Conservation (phyloP, 129 eudicot genomes). For the Pulicaria dysenterica region DNA sequence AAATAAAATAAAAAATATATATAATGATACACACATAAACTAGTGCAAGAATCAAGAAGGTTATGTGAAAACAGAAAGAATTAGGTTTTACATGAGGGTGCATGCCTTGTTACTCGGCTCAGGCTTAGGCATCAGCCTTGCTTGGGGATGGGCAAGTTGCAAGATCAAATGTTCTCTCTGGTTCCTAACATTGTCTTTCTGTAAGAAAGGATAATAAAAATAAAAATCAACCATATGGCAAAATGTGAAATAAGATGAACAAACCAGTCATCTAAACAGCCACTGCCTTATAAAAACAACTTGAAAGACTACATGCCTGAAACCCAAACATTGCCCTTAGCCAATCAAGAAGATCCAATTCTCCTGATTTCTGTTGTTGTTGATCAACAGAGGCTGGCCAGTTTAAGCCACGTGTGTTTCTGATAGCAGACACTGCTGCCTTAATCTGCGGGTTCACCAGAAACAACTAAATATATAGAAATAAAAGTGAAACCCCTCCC, state of each 20-base stretch:
- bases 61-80: slow-evolving; percentile 32
- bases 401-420: slow-evolving; percentile 65
- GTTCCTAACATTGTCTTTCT: slow-evolving; percentile 95
- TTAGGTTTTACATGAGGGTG: slow-evolving; percentile 41
- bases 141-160: slow-evolving; percentile 85
- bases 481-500: not conserved
- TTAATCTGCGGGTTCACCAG: slow-evolving; percentile 61
- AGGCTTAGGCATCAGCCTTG: slow-evolving; percentile 82
- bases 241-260: slow-evolving; percentile 24
- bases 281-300: not conserved
- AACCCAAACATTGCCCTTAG: slow-evolving; percentile 96
- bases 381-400: slow-evolving; percentile 90
- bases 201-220: slow-evolving; percentile 20
- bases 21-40: slow-evolving; percentile 21
- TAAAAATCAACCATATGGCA: slow-evolving; percentile 20
- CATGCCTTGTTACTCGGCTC: slow-evolving; percentile 85
- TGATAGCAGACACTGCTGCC: slow-evolving; percentile 85
- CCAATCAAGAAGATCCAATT: slow-evolving; percentile 93
- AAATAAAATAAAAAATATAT: too few relatives aligned
- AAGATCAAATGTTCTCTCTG: slow-evolving; percentile 89
- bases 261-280: slow-evolving; percentile 15
- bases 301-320: slow-evolving; percentile 63
- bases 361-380: slow-evolving; percentile 68
- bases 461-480: not conserved
- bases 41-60: slow-evolving; percentile 31